A percentile compares a stretch with the other conserved stretches of the same genome.
Evolutionary conservation across 208 protist species (phyloP).

Genomic region (Pavlovales sp.): DNA sequence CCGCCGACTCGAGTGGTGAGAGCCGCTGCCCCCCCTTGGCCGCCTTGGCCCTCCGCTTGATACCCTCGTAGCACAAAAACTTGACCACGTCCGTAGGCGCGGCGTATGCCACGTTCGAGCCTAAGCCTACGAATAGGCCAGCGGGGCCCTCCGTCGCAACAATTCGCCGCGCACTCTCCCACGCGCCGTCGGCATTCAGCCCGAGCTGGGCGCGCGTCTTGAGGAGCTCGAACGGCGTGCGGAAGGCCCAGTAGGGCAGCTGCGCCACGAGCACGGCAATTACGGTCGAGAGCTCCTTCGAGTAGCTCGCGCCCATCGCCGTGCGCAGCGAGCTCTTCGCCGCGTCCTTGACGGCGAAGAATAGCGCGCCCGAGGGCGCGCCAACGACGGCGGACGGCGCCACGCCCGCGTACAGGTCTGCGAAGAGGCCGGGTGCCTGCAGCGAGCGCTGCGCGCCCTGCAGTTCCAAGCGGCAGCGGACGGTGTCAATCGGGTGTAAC

Average conservation of each 20-base stretch:
- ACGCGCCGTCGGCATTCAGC: neutral
- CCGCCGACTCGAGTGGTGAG: neutral
- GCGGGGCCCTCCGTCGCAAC: neutral
- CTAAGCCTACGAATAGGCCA: neutral
- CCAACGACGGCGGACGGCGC: neutral
- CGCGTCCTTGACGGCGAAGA: slow-evolving; percentile 31
- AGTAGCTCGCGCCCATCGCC: neutral
- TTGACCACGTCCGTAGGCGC: slow-evolving; percentile 5
- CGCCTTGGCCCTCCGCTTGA: neutral
- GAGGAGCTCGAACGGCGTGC: slow-evolving; percentile 11
- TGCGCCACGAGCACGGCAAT: neutral
- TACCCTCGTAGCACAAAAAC: slow-evolving; percentile 1
- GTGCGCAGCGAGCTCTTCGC: neutral
- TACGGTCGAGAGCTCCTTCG: neutral
- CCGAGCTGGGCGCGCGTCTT: slow-evolving; percentile 14
- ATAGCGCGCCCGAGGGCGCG: neutral
- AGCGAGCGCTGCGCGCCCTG: neutral
- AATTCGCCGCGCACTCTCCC: neutral
- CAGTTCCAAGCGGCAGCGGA: neutral
- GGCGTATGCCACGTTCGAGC: neutral
- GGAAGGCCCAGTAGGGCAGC: slow-evolving; percentile 5
- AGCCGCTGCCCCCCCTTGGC: slow-evolving; percentile 2
- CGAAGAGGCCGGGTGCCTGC: neutral
- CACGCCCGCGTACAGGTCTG: neutral
- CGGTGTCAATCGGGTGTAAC: slow-evolving; percentile 32